Evolutionary conservation across 345 rosid species (phyloP).

Genomic region (Trapa bicornis): DNA sequence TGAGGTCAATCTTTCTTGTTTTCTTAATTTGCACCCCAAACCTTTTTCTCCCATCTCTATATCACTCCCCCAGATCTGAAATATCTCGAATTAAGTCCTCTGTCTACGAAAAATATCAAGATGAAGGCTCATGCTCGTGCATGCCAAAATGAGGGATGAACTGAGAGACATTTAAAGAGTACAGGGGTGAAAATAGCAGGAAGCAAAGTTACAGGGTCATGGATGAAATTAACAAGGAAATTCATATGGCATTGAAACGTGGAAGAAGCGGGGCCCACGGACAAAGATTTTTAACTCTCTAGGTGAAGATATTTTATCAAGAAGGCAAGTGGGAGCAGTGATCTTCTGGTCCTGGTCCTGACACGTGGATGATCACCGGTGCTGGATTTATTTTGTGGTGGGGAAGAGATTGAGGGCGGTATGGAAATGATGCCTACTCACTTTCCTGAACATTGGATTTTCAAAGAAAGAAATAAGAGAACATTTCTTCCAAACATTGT

Average conservation of each 20-base stretch:
- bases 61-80: neutral
- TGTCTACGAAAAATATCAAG: too few species aligned
- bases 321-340: constrained; percentile 6
- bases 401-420: neutral
- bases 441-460: neutral
- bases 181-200: neutral
- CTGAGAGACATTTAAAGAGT: neutral
- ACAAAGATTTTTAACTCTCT: constrained; percentile 5
- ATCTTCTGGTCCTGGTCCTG: constrained; percentile 12
- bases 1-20: neutral
- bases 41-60: neutral
- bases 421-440: neutral
- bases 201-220: neutral
- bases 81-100: neutral
- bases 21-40: neutral
- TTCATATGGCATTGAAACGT: neutral
- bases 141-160: neutral
- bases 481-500: neutral
- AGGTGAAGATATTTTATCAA: constrained; percentile 12
- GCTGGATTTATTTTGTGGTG: constrained; percentile 8
- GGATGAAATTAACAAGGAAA: neutral
- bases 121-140: too few species aligned
- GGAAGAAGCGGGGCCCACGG: constrained; percentile 2
- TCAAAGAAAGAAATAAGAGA: neutral
- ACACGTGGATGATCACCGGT: constrained; percentile 14